phyloP scores from a whole-genome alignment of 1,284 basidiomycete species.

The Leccinum griseonigrum region DNA sequence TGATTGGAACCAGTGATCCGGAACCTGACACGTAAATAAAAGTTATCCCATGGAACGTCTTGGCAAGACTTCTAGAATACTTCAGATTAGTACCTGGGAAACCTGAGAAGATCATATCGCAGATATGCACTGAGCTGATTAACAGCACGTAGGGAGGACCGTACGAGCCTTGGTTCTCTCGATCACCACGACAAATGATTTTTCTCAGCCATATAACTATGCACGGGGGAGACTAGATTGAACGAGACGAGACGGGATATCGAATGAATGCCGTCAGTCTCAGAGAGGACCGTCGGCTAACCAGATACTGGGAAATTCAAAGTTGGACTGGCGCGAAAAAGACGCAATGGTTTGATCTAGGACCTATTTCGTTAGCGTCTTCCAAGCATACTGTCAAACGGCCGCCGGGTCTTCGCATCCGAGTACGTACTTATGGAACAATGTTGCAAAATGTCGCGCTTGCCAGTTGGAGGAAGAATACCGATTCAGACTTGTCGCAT shows the following conservation, averaged over 20 bases:
- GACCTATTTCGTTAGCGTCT: background rate
- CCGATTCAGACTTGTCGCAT: slow-evolving; percentile 5
- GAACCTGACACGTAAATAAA: background rate
- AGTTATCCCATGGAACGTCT: background rate
- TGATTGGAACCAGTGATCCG: background rate
- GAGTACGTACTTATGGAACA: background rate
- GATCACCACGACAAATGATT: no score
- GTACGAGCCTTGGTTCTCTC: no score
- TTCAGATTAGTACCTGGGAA: background rate
- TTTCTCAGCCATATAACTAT: no score
- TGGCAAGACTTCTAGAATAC: background rate
- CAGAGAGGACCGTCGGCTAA: background rate
- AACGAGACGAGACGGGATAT: background rate
- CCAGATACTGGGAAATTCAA: background rate
- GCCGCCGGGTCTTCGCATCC: background rate
- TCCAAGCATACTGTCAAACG: background rate
- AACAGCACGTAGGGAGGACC: background rate
- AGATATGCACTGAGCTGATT: background rate
- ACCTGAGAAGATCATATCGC: background rate
- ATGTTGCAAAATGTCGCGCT: background rate
- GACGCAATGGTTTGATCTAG: background rate
- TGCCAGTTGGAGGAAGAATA: slow-evolving; percentile 6
- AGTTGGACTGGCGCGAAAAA: background rate
- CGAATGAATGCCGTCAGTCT: background rate
- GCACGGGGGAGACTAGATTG: no score